Base-by-base conservation (phyloP, 352 stramenopile species). In the Pythium folliculosum region DNA sequence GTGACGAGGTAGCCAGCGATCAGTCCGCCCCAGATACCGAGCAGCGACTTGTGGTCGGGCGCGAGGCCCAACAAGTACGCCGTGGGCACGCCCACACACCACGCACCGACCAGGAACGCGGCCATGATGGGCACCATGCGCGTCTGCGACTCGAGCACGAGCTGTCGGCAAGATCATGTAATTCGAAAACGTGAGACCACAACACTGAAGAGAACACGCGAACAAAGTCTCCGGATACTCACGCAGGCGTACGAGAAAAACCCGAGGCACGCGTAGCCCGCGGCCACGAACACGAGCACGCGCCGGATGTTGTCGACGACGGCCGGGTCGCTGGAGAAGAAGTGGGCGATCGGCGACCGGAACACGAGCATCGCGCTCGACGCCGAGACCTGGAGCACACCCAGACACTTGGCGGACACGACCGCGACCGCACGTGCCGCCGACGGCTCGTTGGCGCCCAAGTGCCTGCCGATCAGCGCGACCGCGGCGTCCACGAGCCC, bases 1-100 rank as follows among this genome's bases (percentile, higher is more conserved):
- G 86, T 95, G 45, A 92, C 76, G 2, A 76, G 52, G 69, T 96
- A 96, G 19, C 89, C 89, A 27, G 65, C 77, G 38, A 82, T 62
- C 59, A 91, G 74, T 9, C 81, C 86, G 56, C 88, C 55, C 86
- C 87, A 96, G 27, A 96, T 77, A 14, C 86, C 84, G 0, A 92
- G 53, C 4, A 94, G 71, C 49, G 66, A 78, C 27, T 70, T 59
- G 0, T 62, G 62, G 9, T 56, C 55, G 12, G 72, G 63, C 5
- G 73, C 75, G 4, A 92, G 55, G 22, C 78, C 86, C 25, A 96
- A 65, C 23, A 92, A 65, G 63, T 92, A 96, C 7, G 85, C 83
- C 7, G 63, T 59, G 0, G 88, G 86, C 17, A 96, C 82, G 19
- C 81, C 82, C 0, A 96, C 75, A 21, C 86, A 58, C 88, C 88